Evolutionary conservation across 345 rosid species (phyloP), one percentile per base, ranked within the genome.

Genomic region (Geranium brycei): DNA sequence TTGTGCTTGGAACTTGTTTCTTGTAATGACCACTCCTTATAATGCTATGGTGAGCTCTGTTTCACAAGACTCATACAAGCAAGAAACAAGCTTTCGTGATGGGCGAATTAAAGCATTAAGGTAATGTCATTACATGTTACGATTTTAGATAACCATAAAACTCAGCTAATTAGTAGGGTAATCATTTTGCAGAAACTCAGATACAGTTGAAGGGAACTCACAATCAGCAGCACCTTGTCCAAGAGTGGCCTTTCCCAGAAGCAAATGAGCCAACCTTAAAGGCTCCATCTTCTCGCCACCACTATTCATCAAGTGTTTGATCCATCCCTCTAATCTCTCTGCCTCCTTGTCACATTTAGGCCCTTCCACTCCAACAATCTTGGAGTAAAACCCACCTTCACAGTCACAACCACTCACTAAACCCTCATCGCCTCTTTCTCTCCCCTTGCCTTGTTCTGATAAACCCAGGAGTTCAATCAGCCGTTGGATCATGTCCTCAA

Each of bases 331-430:
- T 68, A 83, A 40, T 61, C 81, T 79, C 71, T 76, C 66, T 66
- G 60, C 74, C 66, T 76, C 88, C 53, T 64, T 67, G 41, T 70
- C 66, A 71, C 79, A 73, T 62, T 80, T 82, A 13, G 82, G 86
- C 23, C 80, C 83, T 75, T 76, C 71, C 51, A 80, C 82, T 63
- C 80, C 84, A 61, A 76, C 75, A 73, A 79, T 72, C 64, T 74
- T 78, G 62, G 76, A 77, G 64, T 72, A 78, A 64, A 83, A 83
- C 35, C 76, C 81, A 71, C 63, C 74, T 19, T 75, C 79, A 66
- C 75, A 68, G n/a, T 60, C 69, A 53, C 76, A 77, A 41, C 64
- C 65, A 57, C 19, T 62, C 3, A 63, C 69, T 3, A 56, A 57
- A 5, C 56, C 63, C 56, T 65, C 60, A 62, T 70, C 31, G 23